Base-by-base conservation (phyloP, 2,329 filamentous ascomycete species). In the Coleophoma cylindrospora region DNA sequence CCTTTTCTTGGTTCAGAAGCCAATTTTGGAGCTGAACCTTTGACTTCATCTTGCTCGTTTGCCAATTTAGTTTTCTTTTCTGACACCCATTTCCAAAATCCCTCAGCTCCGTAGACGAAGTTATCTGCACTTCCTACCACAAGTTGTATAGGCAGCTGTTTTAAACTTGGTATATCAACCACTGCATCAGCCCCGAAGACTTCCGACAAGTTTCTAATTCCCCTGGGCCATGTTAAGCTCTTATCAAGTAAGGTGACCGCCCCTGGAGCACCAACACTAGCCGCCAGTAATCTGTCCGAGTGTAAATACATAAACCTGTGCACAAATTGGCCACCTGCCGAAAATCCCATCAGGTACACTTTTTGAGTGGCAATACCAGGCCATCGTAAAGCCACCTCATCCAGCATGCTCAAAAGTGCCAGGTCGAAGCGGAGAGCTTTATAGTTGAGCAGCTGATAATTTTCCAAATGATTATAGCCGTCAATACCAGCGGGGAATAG, bases 281-380 rank as follows among this genome's bases (percentile, higher is more conserved):
- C 58, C 14, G 58, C 60, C 3, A 50, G 45, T 1, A 67, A 37
- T 9, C 60, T 57, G 48, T 66, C 61, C 3, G 65, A 61, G 50
- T 66, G 55, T 21, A 68, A 48, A 49, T 66, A 67, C 13, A 66
- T 49, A 46, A 68, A 65, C 13, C 64, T 57, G 34, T 64, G 63
- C 1, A 54, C 54, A 47, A 67, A 66, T 49, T 68, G 64, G 2
- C 63, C 65, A 17, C 64, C 65, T 0, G 62, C 65, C 7, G 62
- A 64, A 37, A 62, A 66, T 1, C 64, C 65, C 51, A 59, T 55
- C 8, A 67, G 34, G 43, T 60, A 64, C 17, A 66, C 33, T 37
- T 58, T 62, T 4, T 57, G 45, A 3, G 60, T 62, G 3, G 56
- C 54, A 38, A 67, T 61, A 3, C 61, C 64, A 1, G 59, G 61